Evolutionary conservation across 106 monocot genomes (phyloP).

Genomic region (Hemerocallis citrina): DNA sequence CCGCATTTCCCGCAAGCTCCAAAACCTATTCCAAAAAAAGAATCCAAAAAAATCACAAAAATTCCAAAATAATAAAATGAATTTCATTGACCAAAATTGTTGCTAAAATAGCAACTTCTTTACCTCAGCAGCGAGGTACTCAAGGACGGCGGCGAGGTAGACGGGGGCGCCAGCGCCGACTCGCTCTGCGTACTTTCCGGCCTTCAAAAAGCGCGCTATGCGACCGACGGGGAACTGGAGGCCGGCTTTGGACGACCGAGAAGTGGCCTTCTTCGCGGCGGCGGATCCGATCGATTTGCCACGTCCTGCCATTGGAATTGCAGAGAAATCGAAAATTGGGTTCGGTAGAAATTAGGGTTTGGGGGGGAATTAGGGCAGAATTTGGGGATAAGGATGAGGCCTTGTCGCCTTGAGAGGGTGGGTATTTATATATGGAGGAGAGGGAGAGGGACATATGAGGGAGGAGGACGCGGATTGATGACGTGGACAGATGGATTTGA

Average conservation of each 20-base stretch:
- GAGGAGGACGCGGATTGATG: no score
- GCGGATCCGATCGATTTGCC: conserved; percentile 12
- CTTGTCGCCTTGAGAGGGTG: no score
- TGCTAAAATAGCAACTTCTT: background rate
- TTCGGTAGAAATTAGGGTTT: no score
- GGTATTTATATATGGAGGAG: no score
- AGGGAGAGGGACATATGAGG: no score
- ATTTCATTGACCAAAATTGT: background rate
- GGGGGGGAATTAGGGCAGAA: no score
- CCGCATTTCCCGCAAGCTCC: conserved; percentile 25
- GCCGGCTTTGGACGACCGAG: conserved; percentile 12
- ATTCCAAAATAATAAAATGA: background rate
- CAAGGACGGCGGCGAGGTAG: conserved; percentile 65
- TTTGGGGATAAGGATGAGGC: no score
- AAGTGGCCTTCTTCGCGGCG: conserved; percentile 12
- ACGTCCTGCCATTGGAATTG: conserved; percentile 12
- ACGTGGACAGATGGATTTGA: no score
- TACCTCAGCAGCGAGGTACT: conserved; percentile 71
- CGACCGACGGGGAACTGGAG: conserved; percentile 16
- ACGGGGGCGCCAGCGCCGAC: conserved; percentile 50
- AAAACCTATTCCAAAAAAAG: conserved; percentile 14
- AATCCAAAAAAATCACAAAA: background rate
- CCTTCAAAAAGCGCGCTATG: conserved; percentile 11
- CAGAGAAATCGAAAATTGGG: no score
- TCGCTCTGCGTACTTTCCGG: conserved; percentile 12